Evolutionary conservation across 164 flowering plant species (phyloP).

Genomic region (Chloranthus sessilifolius): DNA sequence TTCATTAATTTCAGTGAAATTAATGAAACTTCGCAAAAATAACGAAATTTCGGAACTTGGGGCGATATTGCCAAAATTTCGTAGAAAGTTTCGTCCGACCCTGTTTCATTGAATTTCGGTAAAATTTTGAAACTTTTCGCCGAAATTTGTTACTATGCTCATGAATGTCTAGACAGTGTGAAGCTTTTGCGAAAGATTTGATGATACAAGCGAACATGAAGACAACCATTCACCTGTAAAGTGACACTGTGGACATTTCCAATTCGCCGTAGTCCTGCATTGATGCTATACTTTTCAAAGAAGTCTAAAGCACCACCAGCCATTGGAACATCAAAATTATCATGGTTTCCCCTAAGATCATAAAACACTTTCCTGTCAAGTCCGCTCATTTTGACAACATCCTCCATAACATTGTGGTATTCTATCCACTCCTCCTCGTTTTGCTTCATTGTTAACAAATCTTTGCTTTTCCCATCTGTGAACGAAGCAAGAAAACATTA

Average conservation of each 20-base stretch:
- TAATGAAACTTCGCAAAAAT: too few species aligned
- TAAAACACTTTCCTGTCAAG: conserved; percentile 68
- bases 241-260: conserved; percentile 68
- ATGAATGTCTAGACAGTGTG: neutral
- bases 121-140: too few species aligned
- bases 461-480: conserved; percentile 90
- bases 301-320: conserved; percentile 68
- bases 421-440: conserved; percentile 83
- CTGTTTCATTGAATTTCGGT: too few species aligned
- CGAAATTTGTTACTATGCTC: too few species aligned
- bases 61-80: too few species aligned
- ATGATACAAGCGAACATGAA: neutral
- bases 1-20: too few species aligned
- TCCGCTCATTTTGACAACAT: conserved; percentile 64
- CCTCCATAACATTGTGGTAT: conserved; percentile 58
- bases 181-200: neutral
- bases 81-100: too few species aligned
- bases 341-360: conserved; percentile 98
- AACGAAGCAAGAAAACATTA: conserved; percentile 8
- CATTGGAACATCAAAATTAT: conserved; percentile 75
- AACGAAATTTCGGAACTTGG: too few species aligned
- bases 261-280: conserved; percentile 53
- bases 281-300: conserved; percentile 73
- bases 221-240: conserved; percentile 45
- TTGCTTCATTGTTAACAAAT: conserved; percentile 71